A percentile compares a stretch with the other conserved stretches of the same genome.
These are phyloP conservation scores for Populus deltoides DNA, from an alignment of 345 rosid genomes.

Conservation along the genomic window DNA sequence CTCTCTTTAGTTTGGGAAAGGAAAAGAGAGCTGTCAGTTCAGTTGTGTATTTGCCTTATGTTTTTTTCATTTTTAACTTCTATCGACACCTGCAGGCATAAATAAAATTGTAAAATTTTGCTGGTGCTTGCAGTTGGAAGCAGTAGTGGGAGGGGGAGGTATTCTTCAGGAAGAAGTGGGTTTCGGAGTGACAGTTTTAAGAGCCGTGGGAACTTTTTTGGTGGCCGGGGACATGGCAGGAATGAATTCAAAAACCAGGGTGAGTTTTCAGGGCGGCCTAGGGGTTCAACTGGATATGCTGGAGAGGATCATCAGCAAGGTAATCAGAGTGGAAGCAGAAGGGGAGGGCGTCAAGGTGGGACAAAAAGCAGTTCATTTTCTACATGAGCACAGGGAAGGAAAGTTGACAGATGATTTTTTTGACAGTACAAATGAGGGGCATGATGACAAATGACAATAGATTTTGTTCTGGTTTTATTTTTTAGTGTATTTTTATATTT, in stretches of 20 bases:
- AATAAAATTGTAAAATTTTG: neutral
- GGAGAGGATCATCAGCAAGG: slow-evolving; percentile 44
- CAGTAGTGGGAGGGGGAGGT: slow-evolving; percentile 54
- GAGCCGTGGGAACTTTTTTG: slow-evolving; percentile 46
- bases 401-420: slow-evolving; percentile 23
- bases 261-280: slow-evolving; percentile 61
- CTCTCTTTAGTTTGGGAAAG: too few species aligned
- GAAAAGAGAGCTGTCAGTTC: too few species aligned
- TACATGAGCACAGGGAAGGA: slow-evolving; percentile 12
- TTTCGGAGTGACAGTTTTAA: slow-evolving; percentile 50
- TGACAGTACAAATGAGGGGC: slow-evolving; percentile 33
- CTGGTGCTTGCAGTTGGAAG: slow-evolving; percentile 13
- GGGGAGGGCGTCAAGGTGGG: slow-evolving; percentile 23
- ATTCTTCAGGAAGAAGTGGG: slow-evolving; percentile 49
- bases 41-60: too few species aligned
- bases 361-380: slow-evolving; percentile 11
- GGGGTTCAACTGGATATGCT: slow-evolving; percentile 36
- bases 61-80: neutral
- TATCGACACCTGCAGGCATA: neutral
- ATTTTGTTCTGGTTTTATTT: slow-evolving; percentile 14
- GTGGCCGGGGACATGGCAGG: slow-evolving; percentile 48
- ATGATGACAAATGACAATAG: slow-evolving; percentile 13
- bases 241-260: slow-evolving; percentile 44
- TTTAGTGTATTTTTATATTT: slow-evolving; percentile 11
- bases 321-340: slow-evolving; percentile 30